Percentiles rank a stretch among this genome's conserved stretches.
phyloP scores from a whole-genome alignment of 2,329 filamentous ascomycete genomes.

The Fonsecaea pugnacius region DNA sequence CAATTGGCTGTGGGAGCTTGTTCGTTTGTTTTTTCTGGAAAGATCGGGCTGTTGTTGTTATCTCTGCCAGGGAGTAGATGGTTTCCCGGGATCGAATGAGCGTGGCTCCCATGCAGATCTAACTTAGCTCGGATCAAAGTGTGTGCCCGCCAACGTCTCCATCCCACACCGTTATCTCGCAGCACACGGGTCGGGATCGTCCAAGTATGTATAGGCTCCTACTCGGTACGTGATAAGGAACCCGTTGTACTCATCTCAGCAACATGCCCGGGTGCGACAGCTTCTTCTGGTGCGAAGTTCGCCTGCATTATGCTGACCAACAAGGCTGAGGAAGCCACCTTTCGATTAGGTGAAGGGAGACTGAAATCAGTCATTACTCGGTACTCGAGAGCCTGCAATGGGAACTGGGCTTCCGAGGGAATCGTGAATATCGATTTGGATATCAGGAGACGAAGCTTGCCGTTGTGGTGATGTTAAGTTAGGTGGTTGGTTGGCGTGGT shows the following conservation, averaged over 20 bases:
- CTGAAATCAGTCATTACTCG: not conserved
- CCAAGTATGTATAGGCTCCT: not conserved
- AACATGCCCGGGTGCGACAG: not conserved
- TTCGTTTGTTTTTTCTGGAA: not conserved
- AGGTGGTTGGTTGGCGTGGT: not conserved
- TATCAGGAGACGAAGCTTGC: not conserved
- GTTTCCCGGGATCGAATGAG: not conserved
- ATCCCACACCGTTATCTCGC: constrained; percentile 4
- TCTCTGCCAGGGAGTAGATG: not conserved
- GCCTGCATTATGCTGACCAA: not conserved
- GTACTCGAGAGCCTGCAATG: not conserved
- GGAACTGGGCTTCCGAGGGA: not conserved
- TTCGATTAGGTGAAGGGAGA: not conserved
- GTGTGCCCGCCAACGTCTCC: not conserved
- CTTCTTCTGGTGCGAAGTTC: not conserved
- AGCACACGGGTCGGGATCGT: not conserved
- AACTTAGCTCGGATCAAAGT: not conserved
- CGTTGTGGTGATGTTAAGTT: not conserved
- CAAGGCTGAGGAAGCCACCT: not conserved
- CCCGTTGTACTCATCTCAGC: not conserved
- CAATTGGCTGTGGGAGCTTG: constrained; percentile 6
- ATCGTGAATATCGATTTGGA: not conserved
- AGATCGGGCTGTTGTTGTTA: constrained; percentile 2
- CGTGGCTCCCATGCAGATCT: not conserved
- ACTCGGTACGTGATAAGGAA: not conserved